Percentiles rank a stretch among this genome's conserved stretches.
These are phyloP conservation scores for Sclerospora graminicola DNA, from an alignment of 352 stramenopile genomes.

Conservation along the genomic window DNA sequence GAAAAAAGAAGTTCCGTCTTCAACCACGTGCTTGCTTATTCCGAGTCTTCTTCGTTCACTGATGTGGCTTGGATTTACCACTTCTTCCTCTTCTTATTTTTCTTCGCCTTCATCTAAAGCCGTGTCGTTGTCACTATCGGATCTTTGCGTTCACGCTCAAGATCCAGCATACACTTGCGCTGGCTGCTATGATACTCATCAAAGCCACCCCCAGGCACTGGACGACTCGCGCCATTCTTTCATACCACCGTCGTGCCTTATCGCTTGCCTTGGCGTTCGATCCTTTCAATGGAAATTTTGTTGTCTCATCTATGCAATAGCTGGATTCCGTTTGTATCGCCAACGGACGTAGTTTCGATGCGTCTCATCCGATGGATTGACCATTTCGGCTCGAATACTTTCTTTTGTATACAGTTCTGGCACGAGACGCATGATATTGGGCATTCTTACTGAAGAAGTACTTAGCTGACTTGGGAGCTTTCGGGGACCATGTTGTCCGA, in stretches of 20 bases:
- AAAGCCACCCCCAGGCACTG: constrained; percentile 53
- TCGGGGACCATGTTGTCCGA: constrained; percentile 60
- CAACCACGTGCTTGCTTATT: too few relatives aligned
- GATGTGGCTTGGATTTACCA: constrained; percentile 64
- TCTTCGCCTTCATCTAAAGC: constrained; percentile 48
- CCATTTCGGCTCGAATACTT: constrained; percentile 67
- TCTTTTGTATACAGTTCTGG: constrained; percentile 69
- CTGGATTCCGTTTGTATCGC: constrained; percentile 56
- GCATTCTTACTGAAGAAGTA: constrained; percentile 77
- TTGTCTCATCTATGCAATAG: constrained; percentile 51
- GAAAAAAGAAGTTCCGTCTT: too few relatives aligned
- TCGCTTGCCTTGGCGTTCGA: constrained; percentile 66
- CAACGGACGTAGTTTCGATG: constrained; percentile 82
- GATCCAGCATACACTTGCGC: constrained; percentile 22
- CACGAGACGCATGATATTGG: constrained; percentile 77
- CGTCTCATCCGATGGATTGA: constrained; percentile 72
- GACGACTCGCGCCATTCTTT: constrained; percentile 27
- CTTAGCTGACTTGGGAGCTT: constrained; percentile 42
- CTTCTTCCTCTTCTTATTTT: constrained; percentile 59
- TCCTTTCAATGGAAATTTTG: constrained; percentile 44
- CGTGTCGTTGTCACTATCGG: constrained; percentile 53
- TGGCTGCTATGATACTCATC: constrained; percentile 68
- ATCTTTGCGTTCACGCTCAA: constrained; percentile 53
- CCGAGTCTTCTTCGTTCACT: constrained; percentile 71
- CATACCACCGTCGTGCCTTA: constrained; percentile 21